These are phyloP conservation scores for Aspergillus homomorphus DNA, from an alignment of 495 filamentous ascomycete species.

Conservation along the genomic window DNA sequence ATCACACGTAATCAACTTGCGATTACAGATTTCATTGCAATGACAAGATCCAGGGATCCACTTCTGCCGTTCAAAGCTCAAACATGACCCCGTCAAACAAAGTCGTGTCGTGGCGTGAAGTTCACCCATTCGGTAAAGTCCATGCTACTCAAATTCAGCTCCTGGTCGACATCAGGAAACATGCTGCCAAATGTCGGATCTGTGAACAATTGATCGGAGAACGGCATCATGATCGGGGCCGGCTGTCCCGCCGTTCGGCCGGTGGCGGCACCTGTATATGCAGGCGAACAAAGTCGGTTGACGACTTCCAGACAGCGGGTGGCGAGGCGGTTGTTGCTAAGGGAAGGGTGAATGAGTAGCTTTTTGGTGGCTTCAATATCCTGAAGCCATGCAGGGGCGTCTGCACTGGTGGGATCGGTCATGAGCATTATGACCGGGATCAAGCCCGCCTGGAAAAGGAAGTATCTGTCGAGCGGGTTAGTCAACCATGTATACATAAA, in stretches of 20 bases:
- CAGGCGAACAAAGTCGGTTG: slow-evolving; percentile 41
- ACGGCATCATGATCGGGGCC: slow-evolving; percentile 35
- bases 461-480: slow-evolving; percentile 34
- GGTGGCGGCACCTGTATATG: slow-evolving; percentile 15
- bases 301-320: slow-evolving; percentile 44
- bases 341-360: slow-evolving; percentile 41
- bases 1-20: too few species aligned
- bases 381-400: slow-evolving; percentile 43
- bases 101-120: slow-evolving; percentile 31
- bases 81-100: slow-evolving; percentile 12
- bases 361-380: slow-evolving; percentile 47
- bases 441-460: slow-evolving; percentile 52
- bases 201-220: slow-evolving; percentile 40
- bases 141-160: slow-evolving; percentile 35
- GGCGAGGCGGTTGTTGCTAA: slow-evolving; percentile 44
- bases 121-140: slow-evolving; percentile 49
- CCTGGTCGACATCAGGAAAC: slow-evolving; percentile 40
- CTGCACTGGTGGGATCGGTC: slow-evolving; percentile 44
- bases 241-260: slow-evolving; percentile 15
- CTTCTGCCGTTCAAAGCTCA: not conserved
- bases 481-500: not conserved
- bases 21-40: too few species aligned
- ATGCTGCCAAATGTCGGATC: slow-evolving; percentile 38
- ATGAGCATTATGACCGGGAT: slow-evolving; percentile 51
- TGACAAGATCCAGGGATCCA: not conserved